phyloP scores from a whole-genome alignment of 148 eudicot species.

The Heliamphora exappendiculata region DNA sequence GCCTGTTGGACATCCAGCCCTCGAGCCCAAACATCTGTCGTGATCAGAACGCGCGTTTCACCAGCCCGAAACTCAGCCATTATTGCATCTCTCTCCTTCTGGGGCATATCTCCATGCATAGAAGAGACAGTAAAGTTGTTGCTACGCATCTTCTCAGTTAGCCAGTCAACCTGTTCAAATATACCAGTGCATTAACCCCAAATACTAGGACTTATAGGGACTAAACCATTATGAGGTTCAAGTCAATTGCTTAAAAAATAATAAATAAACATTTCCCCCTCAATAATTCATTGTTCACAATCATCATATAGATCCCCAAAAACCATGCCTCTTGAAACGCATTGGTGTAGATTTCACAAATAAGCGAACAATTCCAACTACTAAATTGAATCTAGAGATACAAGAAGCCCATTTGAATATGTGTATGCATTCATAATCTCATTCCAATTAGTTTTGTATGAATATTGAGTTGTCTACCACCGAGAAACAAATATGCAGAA shows the following conservation, averaged over 20 bases:
- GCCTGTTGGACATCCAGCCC: slow-evolving; percentile 99
- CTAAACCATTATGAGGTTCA: not conserved
- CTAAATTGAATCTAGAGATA: not conserved
- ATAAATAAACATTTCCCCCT: not conserved
- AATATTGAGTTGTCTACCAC: not conserved
- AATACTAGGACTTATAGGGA: not conserved
- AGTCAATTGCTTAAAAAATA: not conserved
- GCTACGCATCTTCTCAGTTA: slow-evolving; percentile 89
- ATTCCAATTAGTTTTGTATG: not conserved
- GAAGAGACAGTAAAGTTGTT: slow-evolving; percentile 91
- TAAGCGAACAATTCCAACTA: not conserved
- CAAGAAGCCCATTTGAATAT: not conserved
- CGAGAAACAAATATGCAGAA: no score
- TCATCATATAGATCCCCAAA: not conserved
- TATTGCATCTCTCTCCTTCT: slow-evolving; percentile 94
- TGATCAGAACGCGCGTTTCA: slow-evolving; percentile 82
- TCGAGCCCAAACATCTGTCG: slow-evolving; percentile 98
- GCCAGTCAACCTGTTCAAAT: slow-evolving; percentile 76
- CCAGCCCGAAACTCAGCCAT: slow-evolving; percentile 82
- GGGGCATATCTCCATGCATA: slow-evolving; percentile 99
- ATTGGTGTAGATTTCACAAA: not conserved
- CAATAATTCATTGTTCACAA: not conserved
- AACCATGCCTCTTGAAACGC: not conserved
- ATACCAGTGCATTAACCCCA: not conserved
- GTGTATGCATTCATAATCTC: not conserved